Conservation (phyloP, 192 early-diverging fungal genomes). For the Dissophora ornata region DNA sequence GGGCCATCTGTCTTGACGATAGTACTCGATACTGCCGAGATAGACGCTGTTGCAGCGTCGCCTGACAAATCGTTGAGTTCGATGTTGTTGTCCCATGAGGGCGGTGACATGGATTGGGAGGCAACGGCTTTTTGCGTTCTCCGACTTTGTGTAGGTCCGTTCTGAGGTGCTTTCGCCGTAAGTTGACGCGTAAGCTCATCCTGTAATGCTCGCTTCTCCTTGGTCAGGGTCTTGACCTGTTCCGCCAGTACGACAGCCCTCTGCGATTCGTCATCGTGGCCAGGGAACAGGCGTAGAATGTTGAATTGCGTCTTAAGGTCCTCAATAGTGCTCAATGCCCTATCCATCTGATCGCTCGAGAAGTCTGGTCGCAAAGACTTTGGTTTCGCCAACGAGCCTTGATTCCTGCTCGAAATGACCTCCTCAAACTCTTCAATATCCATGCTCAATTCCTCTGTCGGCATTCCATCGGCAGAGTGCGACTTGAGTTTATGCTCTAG, state of each 20-base stretch:
- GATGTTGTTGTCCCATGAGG: too few relatives aligned
- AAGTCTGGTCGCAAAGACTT: too few relatives aligned
- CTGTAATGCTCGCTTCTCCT: slow-evolving; percentile 21
- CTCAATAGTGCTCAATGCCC: slow-evolving; percentile 18
- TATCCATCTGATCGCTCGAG: slow-evolving; percentile 11
- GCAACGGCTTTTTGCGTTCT: too few relatives aligned
- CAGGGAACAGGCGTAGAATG: slow-evolving; percentile 23
- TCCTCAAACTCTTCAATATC: slow-evolving; percentile 26
- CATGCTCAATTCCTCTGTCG: not conserved
- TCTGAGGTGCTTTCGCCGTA: not conserved
- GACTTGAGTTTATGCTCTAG: slow-evolving; percentile 11
- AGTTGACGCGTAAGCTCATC: slow-evolving; percentile 10
- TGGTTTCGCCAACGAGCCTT: too few relatives aligned
- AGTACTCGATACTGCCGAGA: not conserved
- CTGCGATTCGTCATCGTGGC: slow-evolving; percentile 1
- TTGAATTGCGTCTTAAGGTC: slow-evolving; percentile 30
- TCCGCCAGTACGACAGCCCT: slow-evolving; percentile 3
- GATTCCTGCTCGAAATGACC: too few relatives aligned
- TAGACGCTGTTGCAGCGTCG: not conserved
- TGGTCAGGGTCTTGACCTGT: slow-evolving; percentile 24
- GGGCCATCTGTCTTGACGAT: not conserved
- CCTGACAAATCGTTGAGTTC: not conserved
- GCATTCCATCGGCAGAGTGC: not conserved
- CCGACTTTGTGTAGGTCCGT: too few relatives aligned
- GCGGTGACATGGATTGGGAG: too few relatives aligned